Evolutionary conservation across 768 basidiomycete genomes (phyloP), one percentile per base, ranked within the genome.

Genomic region (Tephrocybe sp.): DNA sequence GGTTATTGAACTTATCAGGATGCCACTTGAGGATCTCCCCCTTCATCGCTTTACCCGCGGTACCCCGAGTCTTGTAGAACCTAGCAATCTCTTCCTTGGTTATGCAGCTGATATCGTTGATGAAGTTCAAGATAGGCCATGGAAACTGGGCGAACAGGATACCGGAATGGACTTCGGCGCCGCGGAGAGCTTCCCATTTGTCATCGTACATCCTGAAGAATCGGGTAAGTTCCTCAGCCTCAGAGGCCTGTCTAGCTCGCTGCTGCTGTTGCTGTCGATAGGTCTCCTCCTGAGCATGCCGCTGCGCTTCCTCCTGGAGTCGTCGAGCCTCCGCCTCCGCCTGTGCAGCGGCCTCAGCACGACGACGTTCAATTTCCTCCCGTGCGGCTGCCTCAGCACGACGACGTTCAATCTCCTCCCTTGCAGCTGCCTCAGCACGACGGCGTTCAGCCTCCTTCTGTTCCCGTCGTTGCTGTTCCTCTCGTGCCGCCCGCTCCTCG

Each of bases 21-120:
- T 84, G 80, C 71, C 76, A 84, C 18, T 73, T 69, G 39, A 80
- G 59, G 25, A 82, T 62, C 55, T 84, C 81, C n/a, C 51, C 54
- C 51, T 68, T 73, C 53, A 78, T 57, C 0, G 64, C 62, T 57
- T 72, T 75, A 3, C 60, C 64, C 30, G 60, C 30, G 69, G 68
- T 30, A 54, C 61, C 21, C 67, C 65, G 55, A 74, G 68, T 45
- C 73, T 66, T 24, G 21, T 79, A 40, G 61, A 83, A 83, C 32
- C 62, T 54, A 1, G 55, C 51, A 3, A 82, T 62, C 15, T 48
- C 60, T 9, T 67, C 58, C 20, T 54, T 43, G 2, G 74, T 71
- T 56, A 80, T 68, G n/a, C 73, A 64, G 1, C 59, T 61, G 9
- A 64, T 56, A 15, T 60, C 17, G 18, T 45, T 34, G 38, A 47